Base-by-base conservation (phyloP, 345 rosid genomes). In the Gossypium rotundifolium region DNA sequence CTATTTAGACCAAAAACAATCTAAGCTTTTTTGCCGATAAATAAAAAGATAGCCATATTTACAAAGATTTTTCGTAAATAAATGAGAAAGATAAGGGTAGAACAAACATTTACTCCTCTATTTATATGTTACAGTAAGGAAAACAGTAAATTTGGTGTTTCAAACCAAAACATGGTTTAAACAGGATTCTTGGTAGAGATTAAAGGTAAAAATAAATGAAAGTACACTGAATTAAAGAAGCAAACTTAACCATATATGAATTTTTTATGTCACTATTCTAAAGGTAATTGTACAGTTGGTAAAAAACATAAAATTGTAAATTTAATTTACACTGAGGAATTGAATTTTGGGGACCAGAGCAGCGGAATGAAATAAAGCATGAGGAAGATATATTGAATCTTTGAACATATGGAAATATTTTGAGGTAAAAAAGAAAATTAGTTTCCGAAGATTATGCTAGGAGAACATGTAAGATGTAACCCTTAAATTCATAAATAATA, bases 311-410 rank as follows among this genome's bases (percentile, higher is more conserved):
- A 55, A 55, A 18, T 1, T 42, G 69, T 10, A 42, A 42, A 10
- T 40, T 40, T 58, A 58, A 58, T 49, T 42, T 18, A 20, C 29
- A 11, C 44, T 20, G 52, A 65, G 27, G 70, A 65, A 65, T 44
- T 64, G 42, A 42, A 64, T 9, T 27, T 16, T 17, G 44, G 25
- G 27, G 72, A 51, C 71, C 74, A 63, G 54, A 29, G 9, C 29
- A 49, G 20, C 80, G n/a, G 61, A 82, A 82, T 29, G 76, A 72
- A 77, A 52, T 55, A 72, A 76, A 80, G 80, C 59, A 38, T 3
- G 54, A 42, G 55, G 44, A 66, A 79, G 76, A 75, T 48, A 60
- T 18, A 22, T 25, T 60, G 64, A 60, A 20, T 20, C 29, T 22
- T 57, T 57, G 64, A 25, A 60, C 40, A 25, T 23, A 58, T 29